Conservation (phyloP, 805 yeast genomes). For the Candida michaelii region DNA sequence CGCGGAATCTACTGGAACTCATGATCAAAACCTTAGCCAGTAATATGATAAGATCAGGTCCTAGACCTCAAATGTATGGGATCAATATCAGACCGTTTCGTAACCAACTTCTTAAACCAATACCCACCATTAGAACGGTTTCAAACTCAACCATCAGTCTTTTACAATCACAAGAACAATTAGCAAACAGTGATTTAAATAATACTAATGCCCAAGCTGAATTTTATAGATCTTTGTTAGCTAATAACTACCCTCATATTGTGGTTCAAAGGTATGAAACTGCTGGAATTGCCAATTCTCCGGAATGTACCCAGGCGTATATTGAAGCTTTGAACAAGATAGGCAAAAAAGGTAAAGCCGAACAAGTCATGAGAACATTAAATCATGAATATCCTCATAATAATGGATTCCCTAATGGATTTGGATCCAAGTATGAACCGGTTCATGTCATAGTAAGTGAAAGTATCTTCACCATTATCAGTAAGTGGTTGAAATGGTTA, state of each 20-base stretch:
- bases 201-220: conserved; percentile 77
- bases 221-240: conserved; percentile 72
- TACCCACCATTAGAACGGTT: conserved; percentile 7
- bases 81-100: conserved; percentile 3
- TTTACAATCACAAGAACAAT: conserved; percentile 61
- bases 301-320: conserved; percentile 77
- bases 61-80: no score
- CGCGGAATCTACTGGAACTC: conserved; percentile 4
- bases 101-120: no score
- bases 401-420: conserved; percentile 29
- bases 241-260: conserved; percentile 89
- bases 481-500: conserved; percentile 88
- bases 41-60: conserved; percentile 1
- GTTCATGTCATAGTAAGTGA: conserved; percentile 93
- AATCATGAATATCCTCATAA: conserved; percentile 27
- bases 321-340: conserved; percentile 75
- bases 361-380: conserved; percentile 41
- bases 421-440: conserved; percentile 77
- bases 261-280: conserved; percentile 94
- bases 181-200: conserved; percentile 74
- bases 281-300: conserved; percentile 83
- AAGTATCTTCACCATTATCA: conserved; percentile 69
- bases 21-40: conserved; percentile 1
- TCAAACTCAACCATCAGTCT: conserved; percentile 18
- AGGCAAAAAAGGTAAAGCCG: conserved; percentile 80